Evolutionary conservation across 169 alveolate species (phyloP), one percentile per base, ranked within the genome.

Genomic region (Fabrea salina): DNA sequence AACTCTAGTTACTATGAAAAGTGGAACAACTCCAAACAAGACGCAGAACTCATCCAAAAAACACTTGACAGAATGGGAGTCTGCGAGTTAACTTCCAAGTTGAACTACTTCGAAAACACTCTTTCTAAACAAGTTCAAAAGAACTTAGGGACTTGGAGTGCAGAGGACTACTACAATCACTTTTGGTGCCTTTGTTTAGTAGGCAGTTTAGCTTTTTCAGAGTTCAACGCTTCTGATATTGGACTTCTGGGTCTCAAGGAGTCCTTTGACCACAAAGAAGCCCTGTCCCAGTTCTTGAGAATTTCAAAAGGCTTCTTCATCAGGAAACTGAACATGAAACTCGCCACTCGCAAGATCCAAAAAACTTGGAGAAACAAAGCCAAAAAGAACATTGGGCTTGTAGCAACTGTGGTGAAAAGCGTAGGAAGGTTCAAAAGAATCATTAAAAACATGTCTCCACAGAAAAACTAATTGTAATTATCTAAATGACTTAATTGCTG

Each of bases 361-460:
- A 19, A 50, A 2, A 6, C 4, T 3, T 43, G 79, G 68, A 70
- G 49, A 47, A n/a, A 3, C 25, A 68, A 68, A 3, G 67, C 79
- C 39, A 70, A 43, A 44, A 70, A 39, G 37, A 19, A 13, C 39
- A 0, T 44, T 22, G 79, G 51, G 25, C 27, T 70, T 47, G 25
- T 33, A 30, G 1, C 79, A 19, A 70, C 68, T 19, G 79, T 70
- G 5, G 41, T 27, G 22, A 70, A 70, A 35, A 32, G 56, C 19
- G 50, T 64, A 4, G 41, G 13, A n/a, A 2, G n/a, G 50, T 47
- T 70, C 5, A 50, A 70, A 70, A 1, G 79, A n/a, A n/a, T n/a
- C n/a, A n/a, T n/a, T n/a, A n/a, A n/a, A n/a, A n/a, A n/a, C n/a
- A n/a, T n/a, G n/a, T n/a, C n/a, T n/a, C n/a, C n/a, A n/a, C n/a